A percentile compares a stretch with the other conserved stretches of the same genome.
phyloP scores from a whole-genome alignment of 139 green algal species.

The Coelastrella sp. region DNA sequence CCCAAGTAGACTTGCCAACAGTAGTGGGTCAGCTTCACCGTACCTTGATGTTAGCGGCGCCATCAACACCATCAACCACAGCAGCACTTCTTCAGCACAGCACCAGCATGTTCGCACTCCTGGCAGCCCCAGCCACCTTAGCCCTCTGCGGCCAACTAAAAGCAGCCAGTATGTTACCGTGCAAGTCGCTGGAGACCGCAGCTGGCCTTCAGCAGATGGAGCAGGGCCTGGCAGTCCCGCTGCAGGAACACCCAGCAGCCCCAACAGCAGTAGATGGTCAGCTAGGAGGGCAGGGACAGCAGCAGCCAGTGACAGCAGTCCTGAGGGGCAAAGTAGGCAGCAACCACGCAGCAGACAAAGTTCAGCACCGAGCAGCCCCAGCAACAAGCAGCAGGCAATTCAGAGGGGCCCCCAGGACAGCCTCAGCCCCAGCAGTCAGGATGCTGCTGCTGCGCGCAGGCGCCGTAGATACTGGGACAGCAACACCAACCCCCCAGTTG shows the following conservation, averaged over 20 bases:
- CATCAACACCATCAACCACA: neutral
- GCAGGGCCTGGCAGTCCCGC: neutral
- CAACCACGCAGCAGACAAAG: too few relatives aligned
- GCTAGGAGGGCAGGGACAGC: too few relatives aligned
- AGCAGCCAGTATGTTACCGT: neutral
- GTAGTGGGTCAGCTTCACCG: neutral
- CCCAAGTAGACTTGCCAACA: neutral
- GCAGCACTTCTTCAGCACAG: neutral
- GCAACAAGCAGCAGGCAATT: too few relatives aligned
- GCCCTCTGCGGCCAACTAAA: neutral
- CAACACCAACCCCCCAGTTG: constrained; percentile 12
- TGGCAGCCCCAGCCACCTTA: neutral
- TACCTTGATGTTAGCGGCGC: constrained; percentile 23
- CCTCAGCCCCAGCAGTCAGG: neutral
- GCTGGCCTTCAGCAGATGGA: neutral
- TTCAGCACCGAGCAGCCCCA: neutral
- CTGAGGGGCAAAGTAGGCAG: neutral
- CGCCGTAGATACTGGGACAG: constrained; percentile 14
- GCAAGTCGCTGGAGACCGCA: neutral
- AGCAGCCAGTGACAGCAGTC: neutral
- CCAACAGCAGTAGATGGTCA: too few relatives aligned
- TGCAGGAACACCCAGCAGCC: neutral
- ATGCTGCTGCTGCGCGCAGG: neutral
- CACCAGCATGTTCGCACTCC: neutral
- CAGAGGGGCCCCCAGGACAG: too few relatives aligned